Percentiles rank a stretch among this genome's conserved stretches.
Evolutionary conservation across 345 rosid species (phyloP).

Genomic region (Capsella bursapastoris): DNA sequence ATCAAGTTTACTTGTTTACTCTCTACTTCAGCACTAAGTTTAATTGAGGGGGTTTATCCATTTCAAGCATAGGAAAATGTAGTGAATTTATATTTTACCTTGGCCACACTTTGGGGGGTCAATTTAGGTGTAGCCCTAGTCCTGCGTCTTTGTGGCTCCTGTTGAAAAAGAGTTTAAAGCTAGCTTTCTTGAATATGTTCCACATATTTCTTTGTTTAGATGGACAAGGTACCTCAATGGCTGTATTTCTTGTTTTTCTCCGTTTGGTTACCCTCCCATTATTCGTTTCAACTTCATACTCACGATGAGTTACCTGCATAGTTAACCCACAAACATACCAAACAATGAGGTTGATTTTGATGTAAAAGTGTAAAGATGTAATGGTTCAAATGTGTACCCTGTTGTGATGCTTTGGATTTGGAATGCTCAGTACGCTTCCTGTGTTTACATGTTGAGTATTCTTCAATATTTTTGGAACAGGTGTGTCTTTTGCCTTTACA

Average conservation of each 20-base stretch:
- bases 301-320: conserved; percentile 12
- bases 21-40: conserved; percentile 5
- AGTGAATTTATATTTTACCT: conserved; percentile 10
- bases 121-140: conserved; percentile 23
- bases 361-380: neutral
- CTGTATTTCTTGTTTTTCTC: conserved; percentile 26
- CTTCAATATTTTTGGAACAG: neutral
- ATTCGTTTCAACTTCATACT: conserved; percentile 6
- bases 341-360: conserved; percentile 9
- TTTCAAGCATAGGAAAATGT: neutral
- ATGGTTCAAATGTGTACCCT: conserved; percentile 1
- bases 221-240: conserved; percentile 15
- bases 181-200: conserved; percentile 8
- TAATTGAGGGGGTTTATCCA: neutral
- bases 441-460: conserved; percentile 19
- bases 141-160: conserved; percentile 28
- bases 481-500: conserved; percentile 5
- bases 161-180: neutral
- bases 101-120: conserved; percentile 19
- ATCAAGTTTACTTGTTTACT: neutral
- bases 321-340: neutral
- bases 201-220: conserved; percentile 1
- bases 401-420: conserved; percentile 17
- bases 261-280: conserved; percentile 11
- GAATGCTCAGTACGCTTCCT: conserved; percentile 25